These are phyloP conservation scores for Phytopythium cucurbitacearum DNA, from an alignment of 352 stramenopile genomes.

Conservation along the genomic window DNA sequence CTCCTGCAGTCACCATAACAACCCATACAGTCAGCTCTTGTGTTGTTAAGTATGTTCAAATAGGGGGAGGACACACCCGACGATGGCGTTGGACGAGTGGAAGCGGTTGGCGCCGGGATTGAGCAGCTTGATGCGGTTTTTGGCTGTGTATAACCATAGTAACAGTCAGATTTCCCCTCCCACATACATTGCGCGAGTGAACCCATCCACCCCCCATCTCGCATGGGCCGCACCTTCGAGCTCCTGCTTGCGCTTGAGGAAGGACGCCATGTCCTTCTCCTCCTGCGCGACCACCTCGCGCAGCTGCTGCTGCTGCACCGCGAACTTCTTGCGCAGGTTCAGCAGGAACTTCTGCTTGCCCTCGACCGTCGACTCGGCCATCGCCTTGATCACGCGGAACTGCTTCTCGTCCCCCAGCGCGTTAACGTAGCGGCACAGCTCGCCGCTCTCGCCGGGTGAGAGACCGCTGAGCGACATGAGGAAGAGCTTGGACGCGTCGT, in stretches of 20 bases:
- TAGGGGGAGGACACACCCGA: slow-evolving; percentile 15
- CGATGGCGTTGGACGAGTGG: slow-evolving; percentile 67
- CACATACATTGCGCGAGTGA: neutral
- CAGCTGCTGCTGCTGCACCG: slow-evolving; percentile 54
- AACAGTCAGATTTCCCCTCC: no score
- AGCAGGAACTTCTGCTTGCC: slow-evolving; percentile 79
- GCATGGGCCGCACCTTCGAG: slow-evolving; percentile 39
- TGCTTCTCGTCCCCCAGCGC: slow-evolving; percentile 78
- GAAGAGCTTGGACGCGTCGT: slow-evolving; percentile 67
- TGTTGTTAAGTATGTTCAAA: no score
- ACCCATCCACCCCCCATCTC: neutral
- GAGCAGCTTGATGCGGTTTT: slow-evolving; percentile 61
- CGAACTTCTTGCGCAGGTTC: slow-evolving; percentile 69
- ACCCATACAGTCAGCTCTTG: neutral
- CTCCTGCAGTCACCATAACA: slow-evolving; percentile 12
- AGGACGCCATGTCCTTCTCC: slow-evolving; percentile 57
- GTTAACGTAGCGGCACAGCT: slow-evolving; percentile 73
- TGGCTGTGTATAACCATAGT: slow-evolving; percentile 19
- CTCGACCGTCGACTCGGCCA: slow-evolving; percentile 72
- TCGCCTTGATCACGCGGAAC: slow-evolving; percentile 82
- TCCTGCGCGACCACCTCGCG: slow-evolving; percentile 42
- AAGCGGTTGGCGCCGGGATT: slow-evolving; percentile 61
- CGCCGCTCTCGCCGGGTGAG: slow-evolving; percentile 62
- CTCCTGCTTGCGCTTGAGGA: slow-evolving; percentile 70
- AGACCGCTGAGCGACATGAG: slow-evolving; percentile 72